Evolutionary conservation across 2,329 filamentous ascomycete species (phyloP).

Genomic region (Ambrosiella beaveri): DNA sequence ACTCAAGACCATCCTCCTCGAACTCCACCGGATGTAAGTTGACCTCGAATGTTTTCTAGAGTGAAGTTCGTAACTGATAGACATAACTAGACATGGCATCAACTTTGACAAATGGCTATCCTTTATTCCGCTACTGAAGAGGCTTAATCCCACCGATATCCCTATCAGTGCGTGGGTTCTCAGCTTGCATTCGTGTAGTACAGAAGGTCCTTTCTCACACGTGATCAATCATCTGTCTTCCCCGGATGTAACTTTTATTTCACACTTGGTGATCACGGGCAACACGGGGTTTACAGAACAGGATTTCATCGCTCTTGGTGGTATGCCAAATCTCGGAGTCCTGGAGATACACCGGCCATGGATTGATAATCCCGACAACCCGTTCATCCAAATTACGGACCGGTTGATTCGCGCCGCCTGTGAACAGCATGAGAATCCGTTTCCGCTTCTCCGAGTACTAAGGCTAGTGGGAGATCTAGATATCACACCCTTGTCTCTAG

Average conservation of each 20-base stretch:
- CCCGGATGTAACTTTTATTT: constrained; percentile 23
- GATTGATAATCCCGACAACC: background rate
- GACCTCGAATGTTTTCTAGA: too few species aligned
- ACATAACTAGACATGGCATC: constrained; percentile 2
- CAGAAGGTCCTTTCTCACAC: constrained; percentile 1
- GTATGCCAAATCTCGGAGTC: constrained; percentile 29
- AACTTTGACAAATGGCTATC: constrained; percentile 3
- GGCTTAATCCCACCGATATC: background rate
- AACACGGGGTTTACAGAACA: constrained; percentile 21
- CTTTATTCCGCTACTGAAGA: background rate
- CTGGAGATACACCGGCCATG: constrained; percentile 28
- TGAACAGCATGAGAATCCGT: constrained; percentile 22
- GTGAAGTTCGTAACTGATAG: too few species aligned
- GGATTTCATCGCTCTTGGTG: constrained; percentile 25
- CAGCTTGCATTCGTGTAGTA: constrained; percentile 3
- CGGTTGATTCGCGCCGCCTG: constrained; percentile 30
- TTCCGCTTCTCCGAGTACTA: constrained; percentile 30
- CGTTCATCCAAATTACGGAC: constrained; percentile 26
- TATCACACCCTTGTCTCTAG: constrained; percentile 24
- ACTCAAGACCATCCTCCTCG: background rate
- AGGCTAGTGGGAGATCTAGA: constrained; percentile 26
- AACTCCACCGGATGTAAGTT: too few species aligned
- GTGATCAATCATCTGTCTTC: constrained; percentile 12
- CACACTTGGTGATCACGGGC: constrained; percentile 25
- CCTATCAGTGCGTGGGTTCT: constrained; percentile 4